phyloP scores from a whole-genome alignment of 176 grass and related monocot genomes.

The Puya raimondii region DNA sequence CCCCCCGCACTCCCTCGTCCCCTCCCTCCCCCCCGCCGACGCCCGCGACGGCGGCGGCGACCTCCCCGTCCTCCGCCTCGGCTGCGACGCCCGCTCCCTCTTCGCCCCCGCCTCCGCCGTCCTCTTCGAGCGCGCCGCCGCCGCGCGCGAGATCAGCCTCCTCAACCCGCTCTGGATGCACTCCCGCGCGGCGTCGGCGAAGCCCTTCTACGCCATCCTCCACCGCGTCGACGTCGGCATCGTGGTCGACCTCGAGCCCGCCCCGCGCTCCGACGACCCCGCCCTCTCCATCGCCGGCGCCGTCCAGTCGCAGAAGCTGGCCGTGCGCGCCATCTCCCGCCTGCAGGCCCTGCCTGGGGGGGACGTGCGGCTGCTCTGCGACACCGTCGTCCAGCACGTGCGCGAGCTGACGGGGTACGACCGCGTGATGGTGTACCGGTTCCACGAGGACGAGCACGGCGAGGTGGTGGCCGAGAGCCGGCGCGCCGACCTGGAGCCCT shows the following conservation, averaged over 20 bases:
- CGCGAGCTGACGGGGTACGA: conserved; percentile 88
- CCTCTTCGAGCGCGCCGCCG: conserved; percentile 58
- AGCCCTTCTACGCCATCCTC: conserved; percentile 89
- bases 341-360: conserved; percentile 80
- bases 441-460: conserved; percentile 94
- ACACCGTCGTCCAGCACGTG: conserved; percentile 72
- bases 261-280: conserved; percentile 53
- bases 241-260: conserved; percentile 83
- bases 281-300: conserved; percentile 66
- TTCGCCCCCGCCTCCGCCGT: conserved; percentile 46
- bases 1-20: conserved; percentile 70
- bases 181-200: conserved; percentile 63
- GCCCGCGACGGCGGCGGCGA: not conserved
- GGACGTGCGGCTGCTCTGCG: conserved; percentile 70
- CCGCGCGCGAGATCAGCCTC: conserved; percentile 77
- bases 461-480: conserved; percentile 81
- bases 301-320: conserved; percentile 92
- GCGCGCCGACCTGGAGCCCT: conserved; percentile 70
- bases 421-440: conserved; percentile 97
- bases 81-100: conserved; percentile 68
- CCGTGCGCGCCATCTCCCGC: conserved; percentile 81
- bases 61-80: conserved; percentile 23
- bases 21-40: conserved; percentile 40
- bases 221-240: conserved; percentile 87
- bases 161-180: conserved; percentile 92